Percentiles rank a stretch among this genome's conserved stretches.
These are phyloP conservation scores for Hypomontagnella monticulosa DNA, from an alignment of 495 filamentous ascomycete genomes.

Conservation along the genomic window DNA sequence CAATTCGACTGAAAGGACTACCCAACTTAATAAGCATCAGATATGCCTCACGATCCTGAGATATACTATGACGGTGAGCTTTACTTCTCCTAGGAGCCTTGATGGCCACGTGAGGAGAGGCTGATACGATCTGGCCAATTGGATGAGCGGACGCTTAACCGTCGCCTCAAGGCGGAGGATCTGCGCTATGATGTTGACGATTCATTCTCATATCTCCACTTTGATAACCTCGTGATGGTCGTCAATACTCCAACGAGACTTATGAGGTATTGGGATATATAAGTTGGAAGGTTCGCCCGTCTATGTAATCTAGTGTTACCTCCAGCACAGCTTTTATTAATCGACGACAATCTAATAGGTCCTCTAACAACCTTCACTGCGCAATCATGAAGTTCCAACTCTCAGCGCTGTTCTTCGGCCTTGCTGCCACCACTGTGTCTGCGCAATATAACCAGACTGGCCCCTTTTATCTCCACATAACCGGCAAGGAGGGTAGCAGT, in stretches of 20 bases:
- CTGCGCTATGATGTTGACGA: slow-evolving; percentile 1
- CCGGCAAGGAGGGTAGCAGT: slow-evolving; percentile 40
- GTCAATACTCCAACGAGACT: not conserved
- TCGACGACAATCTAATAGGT: too few relatives aligned
- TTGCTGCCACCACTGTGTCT: slow-evolving; percentile 43
- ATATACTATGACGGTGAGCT: not conserved
- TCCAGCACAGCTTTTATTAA: not conserved
- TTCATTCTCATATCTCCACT: slow-evolving; percentile 12
- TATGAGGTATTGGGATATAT: slow-evolving; percentile 25
- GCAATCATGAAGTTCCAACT: slow-evolving; percentile 47
- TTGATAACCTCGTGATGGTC: slow-evolving; percentile 29
- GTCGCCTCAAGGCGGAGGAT: slow-evolving; percentile 3
- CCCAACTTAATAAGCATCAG: not conserved
- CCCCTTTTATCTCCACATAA: slow-evolving; percentile 54
- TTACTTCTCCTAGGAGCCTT: slow-evolving; percentile 1
- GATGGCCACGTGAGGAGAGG: slow-evolving; percentile 27
- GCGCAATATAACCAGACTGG: slow-evolving; percentile 52
- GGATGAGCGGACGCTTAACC: not conserved
- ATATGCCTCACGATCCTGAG: not conserved
- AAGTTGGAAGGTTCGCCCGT: slow-evolving; percentile 15
- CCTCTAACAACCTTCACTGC: not conserved
- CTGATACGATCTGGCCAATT: slow-evolving; percentile 37
- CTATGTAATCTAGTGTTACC: not conserved
- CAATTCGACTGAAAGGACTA: slow-evolving; percentile 8
- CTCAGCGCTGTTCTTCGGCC: slow-evolving; percentile 39